Conservation (phyloP, 768 basidiomycete genomes). For the Suillus lakei region DNA sequence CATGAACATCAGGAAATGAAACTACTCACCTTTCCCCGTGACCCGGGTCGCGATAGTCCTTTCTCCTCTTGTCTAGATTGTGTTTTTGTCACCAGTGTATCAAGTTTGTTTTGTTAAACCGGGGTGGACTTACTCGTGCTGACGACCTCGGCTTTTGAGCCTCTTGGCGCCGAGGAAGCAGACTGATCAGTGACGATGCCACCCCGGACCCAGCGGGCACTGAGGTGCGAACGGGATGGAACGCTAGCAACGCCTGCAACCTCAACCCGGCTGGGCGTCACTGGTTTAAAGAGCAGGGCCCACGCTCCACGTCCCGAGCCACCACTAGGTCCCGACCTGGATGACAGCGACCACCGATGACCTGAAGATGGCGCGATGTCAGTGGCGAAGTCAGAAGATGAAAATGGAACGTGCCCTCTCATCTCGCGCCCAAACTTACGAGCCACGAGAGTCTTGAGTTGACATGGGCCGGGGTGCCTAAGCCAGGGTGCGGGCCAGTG, state of each 20-base stretch:
- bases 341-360: not conserved
- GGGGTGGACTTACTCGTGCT: not conserved
- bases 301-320: no score
- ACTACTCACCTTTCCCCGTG: not conserved
- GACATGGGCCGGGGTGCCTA: not conserved
- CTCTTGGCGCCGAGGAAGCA: constrained; percentile 1
- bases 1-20: not conserved
- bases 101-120: not conserved
- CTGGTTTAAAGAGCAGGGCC: no score
- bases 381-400: not conserved
- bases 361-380: not conserved
- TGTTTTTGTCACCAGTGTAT: no score
- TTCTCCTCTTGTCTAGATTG: not conserved
- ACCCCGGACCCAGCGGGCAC: not conserved
- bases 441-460: not conserved
- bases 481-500: not conserved
- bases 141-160: not conserved
- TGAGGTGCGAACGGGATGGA: not conserved
- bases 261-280: not conserved
- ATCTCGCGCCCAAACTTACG: not conserved
- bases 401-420: not conserved
- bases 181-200: not conserved
- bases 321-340: not conserved
- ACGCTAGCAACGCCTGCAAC: not conserved
- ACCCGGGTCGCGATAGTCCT: not conserved